Evolutionary conservation across 345 rosid genomes (phyloP), one percentile per base, ranked within the genome.

Genomic region (Eucalyptus tenuipes): DNA sequence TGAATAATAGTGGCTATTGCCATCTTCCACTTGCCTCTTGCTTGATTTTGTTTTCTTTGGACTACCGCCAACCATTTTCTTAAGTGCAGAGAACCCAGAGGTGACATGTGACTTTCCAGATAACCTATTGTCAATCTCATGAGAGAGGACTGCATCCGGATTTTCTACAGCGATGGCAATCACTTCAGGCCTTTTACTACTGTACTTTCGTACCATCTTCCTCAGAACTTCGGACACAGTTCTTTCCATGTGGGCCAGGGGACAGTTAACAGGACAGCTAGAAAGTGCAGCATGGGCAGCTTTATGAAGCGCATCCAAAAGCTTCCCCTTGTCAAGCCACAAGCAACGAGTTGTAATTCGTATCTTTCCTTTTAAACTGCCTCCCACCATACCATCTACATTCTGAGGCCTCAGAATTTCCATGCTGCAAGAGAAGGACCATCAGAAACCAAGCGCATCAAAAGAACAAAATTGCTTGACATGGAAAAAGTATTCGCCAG

Each of bases 241-340:
- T 94, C 97, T 96, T 92, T 98, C 99, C 95, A 97, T 92, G 93
- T 98, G 99, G 87, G 95, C 89, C 91, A 97, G 93, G 89, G 99
- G 99, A 90, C 98, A 94, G 50, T 89, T 95, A 88, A 94, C 95
- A 49, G 99, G 98, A 93, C 98, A 97, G 88, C 98, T 97, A 82
- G 98, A 95, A 53, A 97, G 94, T 82, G 99, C 92, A 86, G 97
- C 99, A 91, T 95, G 96, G 61, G 99, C 99, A 89, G 98, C 99
- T 92, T 95, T 96, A 91, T 96, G 92, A 84, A 98, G 97, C 85
- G 97, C 97, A 89, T 97, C 98, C 86, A 97, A 93, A 48, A 98
- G 99, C 93, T 94, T 95, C 88, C 99, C 98, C 91, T 97, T 97
- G 91, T 98, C 99, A 89, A 98, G 95, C 99, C 99, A 98, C 92